Conservation (phyloP, 2,329 filamentous ascomycete species). For the Helotiales sp. region DNA sequence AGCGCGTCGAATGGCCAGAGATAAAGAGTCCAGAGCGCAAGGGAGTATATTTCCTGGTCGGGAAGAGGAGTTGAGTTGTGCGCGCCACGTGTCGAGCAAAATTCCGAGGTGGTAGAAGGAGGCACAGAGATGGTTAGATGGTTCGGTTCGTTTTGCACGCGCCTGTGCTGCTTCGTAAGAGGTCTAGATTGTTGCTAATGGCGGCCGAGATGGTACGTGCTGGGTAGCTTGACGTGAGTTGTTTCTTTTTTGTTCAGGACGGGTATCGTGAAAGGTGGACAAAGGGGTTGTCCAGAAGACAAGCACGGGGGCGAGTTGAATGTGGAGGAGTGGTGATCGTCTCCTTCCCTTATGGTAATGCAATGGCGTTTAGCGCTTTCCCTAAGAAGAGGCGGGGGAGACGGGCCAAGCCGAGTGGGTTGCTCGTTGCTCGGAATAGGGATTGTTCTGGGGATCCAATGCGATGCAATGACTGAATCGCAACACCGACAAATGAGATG, state of each 20-base stretch:
- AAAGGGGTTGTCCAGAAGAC: not conserved
- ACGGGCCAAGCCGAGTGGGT: constrained; percentile 9
- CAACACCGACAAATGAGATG: too few relatives aligned
- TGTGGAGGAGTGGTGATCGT: not conserved
- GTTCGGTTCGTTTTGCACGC: constrained; percentile 2
- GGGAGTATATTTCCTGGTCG: not conserved
- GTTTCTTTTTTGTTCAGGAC: not conserved
- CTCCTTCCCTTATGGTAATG: not conserved
- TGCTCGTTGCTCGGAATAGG: not conserved
- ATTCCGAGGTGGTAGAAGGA: constrained; percentile 4
- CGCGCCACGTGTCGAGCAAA: constrained; percentile 3
- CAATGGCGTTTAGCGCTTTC: not conserved
- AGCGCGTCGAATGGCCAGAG: not conserved
- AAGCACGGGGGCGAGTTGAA: not conserved
- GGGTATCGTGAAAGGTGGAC: not conserved
- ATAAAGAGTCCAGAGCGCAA: not conserved
- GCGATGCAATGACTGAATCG: not conserved
- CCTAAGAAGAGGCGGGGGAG: not conserved
- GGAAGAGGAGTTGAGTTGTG: not conserved
- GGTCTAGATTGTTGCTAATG: constrained; percentile 4
- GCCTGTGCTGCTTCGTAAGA: not conserved
- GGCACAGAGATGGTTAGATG: not conserved
- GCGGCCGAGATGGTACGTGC: not conserved
- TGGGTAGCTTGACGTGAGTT: not conserved
- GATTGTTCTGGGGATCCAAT: not conserved